Percentiles rank a stretch among this genome's conserved stretches.
These are phyloP conservation scores for Pythium rishiriense DNA, from an alignment of 352 stramenopile species.

Conservation along the genomic window DNA sequence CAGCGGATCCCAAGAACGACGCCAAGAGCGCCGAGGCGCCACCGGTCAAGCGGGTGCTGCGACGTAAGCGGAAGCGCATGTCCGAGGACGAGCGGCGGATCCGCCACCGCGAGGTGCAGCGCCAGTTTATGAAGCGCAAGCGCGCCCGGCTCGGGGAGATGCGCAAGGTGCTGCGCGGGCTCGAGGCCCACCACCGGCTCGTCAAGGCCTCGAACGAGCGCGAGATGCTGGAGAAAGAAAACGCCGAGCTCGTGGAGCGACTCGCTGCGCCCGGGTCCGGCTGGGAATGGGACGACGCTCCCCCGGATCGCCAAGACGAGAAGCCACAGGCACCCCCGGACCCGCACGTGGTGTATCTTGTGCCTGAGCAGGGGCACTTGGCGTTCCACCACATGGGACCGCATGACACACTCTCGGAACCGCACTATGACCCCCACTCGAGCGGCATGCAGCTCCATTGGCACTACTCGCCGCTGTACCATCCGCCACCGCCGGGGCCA, in stretches of 20 bases:
- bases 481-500: not conserved
- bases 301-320: not conserved
- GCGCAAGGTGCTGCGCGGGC: slow-evolving; percentile 14
- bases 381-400: not conserved
- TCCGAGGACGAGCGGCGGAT: slow-evolving; percentile 18
- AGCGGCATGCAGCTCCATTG: not conserved
- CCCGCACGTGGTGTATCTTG: slow-evolving; percentile 1
- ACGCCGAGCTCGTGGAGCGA: not conserved
- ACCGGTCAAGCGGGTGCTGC: slow-evolving; percentile 16
- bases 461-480: not conserved
- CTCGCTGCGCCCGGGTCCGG: slow-evolving; percentile 8
- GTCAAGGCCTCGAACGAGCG: slow-evolving; percentile 7
- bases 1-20: not conserved
- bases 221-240: slow-evolving; percentile 8
- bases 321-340: not conserved
- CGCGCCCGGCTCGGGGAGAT: slow-evolving; percentile 19
- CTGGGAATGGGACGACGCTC: slow-evolving; percentile 11
- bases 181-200: slow-evolving; percentile 17
- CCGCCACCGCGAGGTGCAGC: slow-evolving; percentile 28
- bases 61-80: slow-evolving; percentile 24
- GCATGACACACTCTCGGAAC: not conserved
- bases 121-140: slow-evolving; percentile 30
- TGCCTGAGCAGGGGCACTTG: not conserved
- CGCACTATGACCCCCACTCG: not conserved
- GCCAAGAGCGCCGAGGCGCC: not conserved